These are phyloP conservation scores for Austroboletus festivus DNA, from an alignment of 768 basidiomycete genomes.

Conservation along the genomic window DNA sequence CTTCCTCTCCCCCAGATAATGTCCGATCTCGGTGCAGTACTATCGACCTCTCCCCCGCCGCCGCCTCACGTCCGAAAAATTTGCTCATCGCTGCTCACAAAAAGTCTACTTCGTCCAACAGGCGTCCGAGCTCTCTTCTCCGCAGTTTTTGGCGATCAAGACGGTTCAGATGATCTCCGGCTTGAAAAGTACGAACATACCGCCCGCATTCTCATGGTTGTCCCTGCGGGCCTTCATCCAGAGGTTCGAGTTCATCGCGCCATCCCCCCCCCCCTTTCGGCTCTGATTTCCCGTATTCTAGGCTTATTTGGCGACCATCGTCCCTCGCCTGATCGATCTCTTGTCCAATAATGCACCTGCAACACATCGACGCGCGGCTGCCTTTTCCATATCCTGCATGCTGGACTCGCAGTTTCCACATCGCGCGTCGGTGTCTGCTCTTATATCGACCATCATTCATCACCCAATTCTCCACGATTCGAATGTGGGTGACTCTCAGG, in stretches of 20 bases:
- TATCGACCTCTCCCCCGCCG: slow-evolving; percentile 42
- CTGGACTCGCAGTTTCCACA: slow-evolving; percentile 38
- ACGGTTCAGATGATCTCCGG: slow-evolving; percentile 46
- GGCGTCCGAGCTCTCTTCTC: slow-evolving; percentile 69
- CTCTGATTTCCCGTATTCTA: slow-evolving; percentile 25
- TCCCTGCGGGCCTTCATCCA: slow-evolving; percentile 53
- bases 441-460: slow-evolving; percentile 52
- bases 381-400: slow-evolving; percentile 68
- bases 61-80: slow-evolving; percentile 54
- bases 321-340: slow-evolving; percentile 54
- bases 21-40: slow-evolving; percentile 56
- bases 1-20: slow-evolving; percentile 66
- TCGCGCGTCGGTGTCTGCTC: slow-evolving; percentile 16
- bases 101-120: slow-evolving; percentile 65
- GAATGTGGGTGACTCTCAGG: background rate
- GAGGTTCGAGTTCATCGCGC: slow-evolving; percentile 42
- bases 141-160: slow-evolving; percentile 66
- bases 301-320: slow-evolving; percentile 58
- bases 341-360: slow-evolving; percentile 36
- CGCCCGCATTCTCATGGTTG: slow-evolving; percentile 56
- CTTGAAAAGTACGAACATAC: slow-evolving; percentile 75
- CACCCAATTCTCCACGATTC: slow-evolving; percentile 40
- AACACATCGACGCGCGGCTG: slow-evolving; percentile 56
- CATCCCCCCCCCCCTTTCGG: background rate
- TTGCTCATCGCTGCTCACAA: slow-evolving; percentile 62